These are phyloP conservation scores for Phylloporus rhodoxanthus DNA, from an alignment of 768 basidiomycete genomes.

Conservation along the genomic window DNA sequence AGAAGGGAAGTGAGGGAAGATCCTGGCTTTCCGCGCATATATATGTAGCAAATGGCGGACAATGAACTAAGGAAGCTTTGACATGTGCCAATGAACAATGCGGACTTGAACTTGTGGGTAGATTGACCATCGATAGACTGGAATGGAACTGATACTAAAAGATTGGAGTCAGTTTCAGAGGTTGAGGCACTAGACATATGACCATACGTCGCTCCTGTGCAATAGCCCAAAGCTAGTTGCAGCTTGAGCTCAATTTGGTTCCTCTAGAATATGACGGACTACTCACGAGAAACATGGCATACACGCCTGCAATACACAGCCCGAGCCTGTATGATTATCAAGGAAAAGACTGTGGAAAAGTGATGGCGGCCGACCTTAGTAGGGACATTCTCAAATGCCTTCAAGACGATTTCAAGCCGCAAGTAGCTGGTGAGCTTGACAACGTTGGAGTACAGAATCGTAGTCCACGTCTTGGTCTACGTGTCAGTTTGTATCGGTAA, in stretches of 20 bases:
- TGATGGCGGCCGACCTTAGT: constrained; percentile 15
- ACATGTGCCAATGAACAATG: constrained; percentile 78
- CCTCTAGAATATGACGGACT: not conserved
- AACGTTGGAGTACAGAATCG: no score
- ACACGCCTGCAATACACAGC: constrained; percentile 81
- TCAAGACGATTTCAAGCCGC: not conserved
- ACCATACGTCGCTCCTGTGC: constrained; percentile 87
- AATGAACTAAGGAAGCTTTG: constrained; percentile 76
- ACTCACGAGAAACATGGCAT: constrained; percentile 84
- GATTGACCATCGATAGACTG: constrained; percentile 56
- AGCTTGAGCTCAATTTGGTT: constrained; percentile 4
- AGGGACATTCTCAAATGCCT: constrained; percentile 19
- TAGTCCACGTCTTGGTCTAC: constrained; percentile 17
- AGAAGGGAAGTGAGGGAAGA: constrained; percentile 52
- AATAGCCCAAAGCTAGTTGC: constrained; percentile 73
- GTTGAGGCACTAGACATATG: not conserved
- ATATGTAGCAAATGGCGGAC: constrained; percentile 73
- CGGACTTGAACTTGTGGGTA: constrained; percentile 75
- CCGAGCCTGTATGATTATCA: constrained; percentile 43
- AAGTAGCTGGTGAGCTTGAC: not conserved
- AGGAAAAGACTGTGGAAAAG: not conserved
- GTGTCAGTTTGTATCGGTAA: constrained; percentile 19
- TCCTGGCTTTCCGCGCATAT: constrained; percentile 49
- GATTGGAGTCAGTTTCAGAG: not conserved
- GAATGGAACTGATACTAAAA: constrained; percentile 78